phyloP scores from a whole-genome alignment of 2,329 filamentous ascomycete genomes.

The Trichophyton verrucosum region DNA sequence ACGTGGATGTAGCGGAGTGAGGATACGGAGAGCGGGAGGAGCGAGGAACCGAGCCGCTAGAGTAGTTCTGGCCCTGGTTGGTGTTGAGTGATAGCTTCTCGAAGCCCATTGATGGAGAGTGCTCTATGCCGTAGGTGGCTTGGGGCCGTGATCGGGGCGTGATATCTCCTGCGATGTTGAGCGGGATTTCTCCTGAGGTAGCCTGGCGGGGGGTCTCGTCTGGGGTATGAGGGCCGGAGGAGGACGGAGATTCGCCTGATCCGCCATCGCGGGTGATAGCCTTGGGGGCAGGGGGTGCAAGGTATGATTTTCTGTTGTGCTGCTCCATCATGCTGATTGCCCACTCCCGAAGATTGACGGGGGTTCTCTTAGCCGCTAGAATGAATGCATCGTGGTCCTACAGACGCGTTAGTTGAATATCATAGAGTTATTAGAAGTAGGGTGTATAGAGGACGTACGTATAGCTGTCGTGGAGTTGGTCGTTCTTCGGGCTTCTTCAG shows the following conservation, averaged over 20 bases:
- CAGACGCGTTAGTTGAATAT: no score
- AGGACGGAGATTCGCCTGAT: conserved; percentile 46
- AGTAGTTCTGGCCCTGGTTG: conserved; percentile 5
- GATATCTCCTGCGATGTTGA: conserved; percentile 28
- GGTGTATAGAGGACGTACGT: conserved; percentile 48
- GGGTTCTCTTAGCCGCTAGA: conserved; percentile 90
- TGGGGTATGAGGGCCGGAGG: conserved; percentile 19
- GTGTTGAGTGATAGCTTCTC: conserved; percentile 31
- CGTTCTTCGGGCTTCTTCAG: conserved; percentile 78
- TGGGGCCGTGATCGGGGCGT: conserved; percentile 11
- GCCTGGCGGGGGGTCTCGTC: conserved; percentile 37
- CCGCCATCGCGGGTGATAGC: conserved; percentile 51
- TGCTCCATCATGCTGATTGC: conserved; percentile 86
- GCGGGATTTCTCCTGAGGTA: conserved; percentile 60
- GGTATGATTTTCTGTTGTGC: conserved; percentile 89
- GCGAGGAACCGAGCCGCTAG: background rate
- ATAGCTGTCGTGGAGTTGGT: conserved; percentile 86
- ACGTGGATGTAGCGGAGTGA: conserved; percentile 5
- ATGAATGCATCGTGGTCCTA: conserved; percentile 89
- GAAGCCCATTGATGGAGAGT: conserved; percentile 26
- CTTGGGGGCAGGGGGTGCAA: conserved; percentile 69
- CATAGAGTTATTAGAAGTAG: background rate
- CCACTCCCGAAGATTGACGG: conserved; percentile 88
- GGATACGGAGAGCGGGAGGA: conserved; percentile 7
- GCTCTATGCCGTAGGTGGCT: conserved; percentile 10